Evolutionary conservation across 257 asterid species (phyloP), one percentile per base, ranked within the genome.

Genomic region (Ilex aquifolium): DNA sequence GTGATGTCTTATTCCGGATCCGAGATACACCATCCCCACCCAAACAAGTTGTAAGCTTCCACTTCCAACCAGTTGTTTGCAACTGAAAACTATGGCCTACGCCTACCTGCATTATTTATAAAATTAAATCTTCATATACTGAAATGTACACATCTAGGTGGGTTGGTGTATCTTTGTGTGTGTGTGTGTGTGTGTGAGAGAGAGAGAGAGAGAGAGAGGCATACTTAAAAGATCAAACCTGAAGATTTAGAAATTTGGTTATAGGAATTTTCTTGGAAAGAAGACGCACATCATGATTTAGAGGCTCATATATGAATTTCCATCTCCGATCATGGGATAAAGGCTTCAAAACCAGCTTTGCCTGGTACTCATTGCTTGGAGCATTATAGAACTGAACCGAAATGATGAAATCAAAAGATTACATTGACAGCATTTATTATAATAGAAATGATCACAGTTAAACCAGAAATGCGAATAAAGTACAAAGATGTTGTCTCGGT

Each of bases 11-110:
- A 75, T 92, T 92, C 53, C 82, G 84, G 63, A 92, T 85, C 63
- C 91, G 75, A 59, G 99, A 89, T 6, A 85, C 46, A 54, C 94
- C 91, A 76, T 90, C 96, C 31, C 94, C 97, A 46, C 96, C 99
- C 31, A 87, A 78, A 73, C 95, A 82, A 32, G 99, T 67, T 4
- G 82, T 69, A 52, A 92, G 90, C 84, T 87, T 92, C 97, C 97
- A 92, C 80, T 92, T 90, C 99, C 99, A 92, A 65, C 96, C 97
- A n/a, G 95, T 92, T 62, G 97, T 86, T 39, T 78, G 91, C 75
- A 81, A 66, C 80, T 79, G 82, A 81, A 92, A 92, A 83, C 91
- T 89, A 79, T 92, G 99, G 69, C 97, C 97, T 56, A 92, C 74
- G 68, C 99, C 99, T 60, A 92, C 92, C 99, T 92, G 84, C 69